A percentile compares a stretch with the other conserved stretches of the same genome.
These are phyloP conservation scores for Mycena haematopus DNA, from an alignment of 768 basidiomycete genomes.

Conservation along the genomic window DNA sequence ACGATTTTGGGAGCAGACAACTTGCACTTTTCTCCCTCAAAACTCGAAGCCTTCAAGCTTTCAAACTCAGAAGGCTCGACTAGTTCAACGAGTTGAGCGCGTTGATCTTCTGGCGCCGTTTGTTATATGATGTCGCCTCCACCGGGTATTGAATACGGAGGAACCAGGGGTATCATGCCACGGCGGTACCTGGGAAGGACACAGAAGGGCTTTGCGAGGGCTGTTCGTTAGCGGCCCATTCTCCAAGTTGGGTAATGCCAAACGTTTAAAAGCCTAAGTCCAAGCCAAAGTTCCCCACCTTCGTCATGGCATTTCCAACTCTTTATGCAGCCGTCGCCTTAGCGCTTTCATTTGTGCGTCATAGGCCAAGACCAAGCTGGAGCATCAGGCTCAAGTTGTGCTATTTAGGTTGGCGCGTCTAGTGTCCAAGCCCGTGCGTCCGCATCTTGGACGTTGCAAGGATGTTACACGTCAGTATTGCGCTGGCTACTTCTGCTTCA, in stretches of 20 bases:
- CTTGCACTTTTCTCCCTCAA: not conserved
- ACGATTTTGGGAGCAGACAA: too few relatives aligned
- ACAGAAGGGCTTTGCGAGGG: not conserved
- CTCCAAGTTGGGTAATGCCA: not conserved
- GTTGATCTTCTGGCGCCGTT: not conserved
- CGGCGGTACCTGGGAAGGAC: slow-evolving; percentile 1
- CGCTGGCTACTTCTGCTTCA: not conserved
- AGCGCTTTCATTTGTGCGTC: not conserved
- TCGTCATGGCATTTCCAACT: not conserved
- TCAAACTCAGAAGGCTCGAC: not conserved
- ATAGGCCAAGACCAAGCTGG: not conserved
- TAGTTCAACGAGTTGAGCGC: not conserved
- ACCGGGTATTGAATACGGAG: not conserved
- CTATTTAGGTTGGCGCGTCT: not conserved
- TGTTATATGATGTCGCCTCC: not conserved
- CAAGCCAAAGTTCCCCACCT: not conserved
- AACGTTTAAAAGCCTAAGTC: not conserved
- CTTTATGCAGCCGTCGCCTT: not conserved
- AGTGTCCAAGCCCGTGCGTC: slow-evolving; percentile 2
- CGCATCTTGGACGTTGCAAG: slow-evolving; percentile 17
- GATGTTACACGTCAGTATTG: slow-evolving; percentile 25
- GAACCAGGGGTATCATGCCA: not conserved
- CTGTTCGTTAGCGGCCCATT: not conserved
- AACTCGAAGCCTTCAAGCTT: too few relatives aligned
- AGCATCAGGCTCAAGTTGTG: not conserved